Evolutionary conservation across 768 basidiomycete genomes (phyloP), one percentile per base, ranked within the genome.

Genomic region (Trametes cinnabarina): DNA sequence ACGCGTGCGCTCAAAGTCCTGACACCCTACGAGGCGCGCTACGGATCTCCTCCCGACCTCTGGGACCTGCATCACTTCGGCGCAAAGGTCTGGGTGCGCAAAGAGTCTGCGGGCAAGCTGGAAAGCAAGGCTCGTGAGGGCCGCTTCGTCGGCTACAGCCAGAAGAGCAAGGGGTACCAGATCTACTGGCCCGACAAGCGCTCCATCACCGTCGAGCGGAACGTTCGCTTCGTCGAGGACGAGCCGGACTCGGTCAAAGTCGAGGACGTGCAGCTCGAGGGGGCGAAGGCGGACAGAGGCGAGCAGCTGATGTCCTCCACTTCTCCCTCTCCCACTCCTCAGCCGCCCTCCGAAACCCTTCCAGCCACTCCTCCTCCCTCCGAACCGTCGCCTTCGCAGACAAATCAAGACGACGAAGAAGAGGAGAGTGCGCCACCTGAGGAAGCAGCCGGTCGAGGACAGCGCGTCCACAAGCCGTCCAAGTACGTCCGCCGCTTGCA

Each of bases 121-220:
- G 65, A 61, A 3, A 22, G 30, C 4, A 37, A 47, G 1, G 57
- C 55, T 2, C n/a, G 28, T 1, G 49, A 59, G 26, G 67, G 62
- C 0, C 55, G 35, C 4, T 79, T 72, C 69, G 48, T 79, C 4
- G 76, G 78, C 17, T 65, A 70, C 51, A 69, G 73, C 47, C 58
- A 66, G 3, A 57, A 68, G 22, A 69, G 65, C 35, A 70, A 71
- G 20, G 74, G 66, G 0, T 63, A 69, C 35, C 46, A 64, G 7
- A 63, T 77, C 20, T 77, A 75, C 53, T 77, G 71, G 72, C 68
- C 68, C 0, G 55, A 60, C 15, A 67, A 59, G 17, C 62, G 55
- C 1, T 37, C 61, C 0, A 55, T 74, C 3, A 57, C 63, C 3
- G 63, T 71, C 20, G 68, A 74, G 42, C 57, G 65, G 4, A 70